phyloP scores from a whole-genome alignment of 345 rosid species.

The Erysimum cheiranthoides region DNA sequence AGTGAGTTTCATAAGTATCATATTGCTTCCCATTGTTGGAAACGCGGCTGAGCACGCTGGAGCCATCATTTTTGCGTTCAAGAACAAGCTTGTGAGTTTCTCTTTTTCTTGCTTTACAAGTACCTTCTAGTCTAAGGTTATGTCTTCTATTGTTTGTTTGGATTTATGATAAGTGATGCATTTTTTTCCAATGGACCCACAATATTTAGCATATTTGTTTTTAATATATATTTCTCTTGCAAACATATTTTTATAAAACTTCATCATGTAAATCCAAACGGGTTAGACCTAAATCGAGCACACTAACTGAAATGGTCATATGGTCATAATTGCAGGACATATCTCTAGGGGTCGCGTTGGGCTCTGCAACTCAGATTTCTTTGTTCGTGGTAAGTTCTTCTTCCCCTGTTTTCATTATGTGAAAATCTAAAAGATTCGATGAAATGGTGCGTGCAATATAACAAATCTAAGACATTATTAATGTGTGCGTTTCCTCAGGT shows the following conservation, averaged over 20 bases:
- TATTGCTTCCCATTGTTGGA: constrained; percentile 90
- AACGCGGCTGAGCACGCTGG: constrained; percentile 98
- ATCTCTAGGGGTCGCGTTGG: constrained; percentile 84
- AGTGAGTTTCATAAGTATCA: constrained; percentile 85
- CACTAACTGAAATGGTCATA: not conserved
- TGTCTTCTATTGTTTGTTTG: not conserved
- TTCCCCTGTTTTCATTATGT: not conserved
- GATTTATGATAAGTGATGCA: not conserved
- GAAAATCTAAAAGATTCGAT: not conserved
- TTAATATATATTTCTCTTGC: no score
- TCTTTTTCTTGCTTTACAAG: not conserved
- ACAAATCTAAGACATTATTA: not conserved
- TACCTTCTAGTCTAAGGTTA: not conserved
- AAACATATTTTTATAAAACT: not conserved
- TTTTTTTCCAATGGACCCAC: not conserved
- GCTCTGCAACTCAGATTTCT: constrained; percentile 85
- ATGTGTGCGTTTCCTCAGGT: constrained; percentile 50
- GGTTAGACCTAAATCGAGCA: not conserved
- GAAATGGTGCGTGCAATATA: not conserved
- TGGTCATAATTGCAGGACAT: constrained; percentile 64
- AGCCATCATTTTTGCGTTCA: constrained; percentile 91
- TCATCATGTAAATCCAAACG: not conserved
- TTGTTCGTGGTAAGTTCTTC: constrained; percentile 75
- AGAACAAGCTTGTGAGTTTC: constrained; percentile 76
- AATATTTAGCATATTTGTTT: not conserved